These are phyloP conservation scores for Neocatenulostroma microsporum DNA, from an alignment of 2,329 filamentous ascomycete species.

Conservation along the genomic window DNA sequence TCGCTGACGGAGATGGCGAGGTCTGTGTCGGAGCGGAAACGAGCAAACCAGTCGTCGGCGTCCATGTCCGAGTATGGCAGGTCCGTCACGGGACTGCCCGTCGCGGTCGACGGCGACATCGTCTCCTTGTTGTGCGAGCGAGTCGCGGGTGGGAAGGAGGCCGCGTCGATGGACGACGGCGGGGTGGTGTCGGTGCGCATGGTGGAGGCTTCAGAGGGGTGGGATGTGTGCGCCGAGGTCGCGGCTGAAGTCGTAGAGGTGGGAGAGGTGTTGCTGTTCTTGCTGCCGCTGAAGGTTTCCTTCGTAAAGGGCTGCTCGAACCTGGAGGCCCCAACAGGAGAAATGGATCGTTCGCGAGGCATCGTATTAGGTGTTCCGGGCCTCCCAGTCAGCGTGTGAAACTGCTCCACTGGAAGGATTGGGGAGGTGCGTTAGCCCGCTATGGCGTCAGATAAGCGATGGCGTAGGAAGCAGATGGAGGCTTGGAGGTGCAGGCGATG, in stretches of 20 bases:
- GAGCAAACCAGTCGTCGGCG: constrained; percentile 29
- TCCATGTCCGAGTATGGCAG: constrained; percentile 8
- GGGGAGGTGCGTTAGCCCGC: too few species aligned
- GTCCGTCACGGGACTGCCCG: background rate
- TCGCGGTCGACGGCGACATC: background rate
- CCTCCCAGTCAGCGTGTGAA: too few species aligned
- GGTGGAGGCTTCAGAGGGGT: constrained; percentile 14
- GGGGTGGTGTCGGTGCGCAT: constrained; percentile 4
- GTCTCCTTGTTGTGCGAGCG: constrained; percentile 1
- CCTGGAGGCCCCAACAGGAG: constrained; percentile 23
- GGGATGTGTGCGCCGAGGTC: constrained; percentile 10
- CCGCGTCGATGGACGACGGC: constrained; percentile 2
- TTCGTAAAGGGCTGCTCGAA: constrained; percentile 22
- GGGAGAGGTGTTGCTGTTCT: constrained; percentile 12
- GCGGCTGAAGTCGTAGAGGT: constrained; percentile 13
- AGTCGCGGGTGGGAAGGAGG: constrained; percentile 4
- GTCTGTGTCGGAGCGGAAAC: constrained; percentile 26
- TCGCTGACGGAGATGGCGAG: constrained; percentile 22
- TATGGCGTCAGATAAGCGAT: too few species aligned
- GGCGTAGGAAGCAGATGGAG: too few species aligned
- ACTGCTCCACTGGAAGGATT: background rate
- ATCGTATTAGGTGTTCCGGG: constrained; percentile 3
- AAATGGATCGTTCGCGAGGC: constrained; percentile 15
- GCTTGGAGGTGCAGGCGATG: too few species aligned
- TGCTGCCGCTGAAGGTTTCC: constrained; percentile 3